Base-by-base conservation (phyloP, 1,139 yeast genomes). In the Sugiyamaella sp. region DNA sequence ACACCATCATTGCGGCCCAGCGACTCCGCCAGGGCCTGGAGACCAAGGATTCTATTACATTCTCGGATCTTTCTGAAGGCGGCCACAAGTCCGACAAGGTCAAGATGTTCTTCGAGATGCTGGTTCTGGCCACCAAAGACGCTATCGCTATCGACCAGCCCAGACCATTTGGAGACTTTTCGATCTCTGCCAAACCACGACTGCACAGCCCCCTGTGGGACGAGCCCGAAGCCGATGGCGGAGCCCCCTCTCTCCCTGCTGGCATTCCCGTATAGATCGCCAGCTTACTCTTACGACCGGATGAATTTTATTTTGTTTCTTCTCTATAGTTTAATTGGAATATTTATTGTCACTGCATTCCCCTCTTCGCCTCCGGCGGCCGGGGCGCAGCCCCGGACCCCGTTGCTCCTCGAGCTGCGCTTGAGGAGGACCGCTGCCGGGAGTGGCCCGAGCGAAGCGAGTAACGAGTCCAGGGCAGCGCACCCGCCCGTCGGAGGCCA, bases 51-150 rank as follows among this genome's bases (percentile, higher is more conserved):
- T 38, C 55, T 1, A 55, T 58, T 8, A 40, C 49, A 22, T 63
- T 63, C 41, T 49, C 59, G n/a, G 52, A 53, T 12, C 46, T 63
- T 35, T 51, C 55, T 21, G 48, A 49, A 41, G 53, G 60, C 43
- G 25, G 53, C 43, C 53, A 51, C 37, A 59, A 60, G 32, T 55
- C 65, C 1, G 64, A 63, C 37, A 61, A 61, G 56, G 71, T 65
- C 24, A 80, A 82, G 63, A 80, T 88, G 59, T 90, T 90, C 70
- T 89, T 90, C 65, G 96, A 90, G 66, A 70, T 90, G 67, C 75
- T 91, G 63, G 93, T 89, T 1, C 74, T 90, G 59, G 95, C 96
- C 1, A 86, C 95, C 6, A 77, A 83, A 54, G 93, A 86, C 62
- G 85, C 91, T 49, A 73, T 90, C 49, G 72, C 75, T 20, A 69